phyloP scores from a whole-genome alignment of 495 filamentous ascomycete species.

The Penicillium maclennaniae region DNA sequence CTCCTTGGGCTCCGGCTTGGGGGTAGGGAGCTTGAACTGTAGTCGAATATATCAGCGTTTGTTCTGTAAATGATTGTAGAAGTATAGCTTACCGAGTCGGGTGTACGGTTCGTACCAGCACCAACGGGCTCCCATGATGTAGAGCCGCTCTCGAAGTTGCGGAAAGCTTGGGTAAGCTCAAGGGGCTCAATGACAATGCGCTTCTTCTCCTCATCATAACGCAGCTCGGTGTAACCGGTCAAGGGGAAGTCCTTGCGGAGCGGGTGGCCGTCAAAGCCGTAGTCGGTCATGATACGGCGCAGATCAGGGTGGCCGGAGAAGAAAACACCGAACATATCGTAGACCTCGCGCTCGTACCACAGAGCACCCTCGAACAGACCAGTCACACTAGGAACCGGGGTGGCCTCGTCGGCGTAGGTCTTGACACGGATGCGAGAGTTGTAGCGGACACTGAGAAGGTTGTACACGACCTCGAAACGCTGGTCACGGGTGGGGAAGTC shows the following conservation, averaged over 20 bases:
- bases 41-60: conserved; percentile 9
- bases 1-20: conserved; percentile 87
- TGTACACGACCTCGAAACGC: conserved; percentile 98
- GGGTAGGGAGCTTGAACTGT: conserved; percentile 86
- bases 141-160: conserved; percentile 91
- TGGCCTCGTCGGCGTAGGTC: conserved; percentile 96
- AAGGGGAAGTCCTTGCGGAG: conserved; percentile 97
- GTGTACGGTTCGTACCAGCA: conserved; percentile 70
- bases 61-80: neutral
- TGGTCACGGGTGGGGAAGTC: conserved; percentile 93
- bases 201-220: conserved; percentile 99
- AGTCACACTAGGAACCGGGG: conserved; percentile 87
- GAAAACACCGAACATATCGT: conserved; percentile 97
- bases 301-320: conserved; percentile 94
- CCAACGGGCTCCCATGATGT: conserved; percentile 83
- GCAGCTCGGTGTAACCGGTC: conserved; percentile 97
- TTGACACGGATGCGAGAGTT: conserved; percentile 97
- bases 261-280: conserved; percentile 98
- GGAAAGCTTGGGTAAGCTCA: conserved; percentile 97
- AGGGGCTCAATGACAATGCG: conserved; percentile 95
- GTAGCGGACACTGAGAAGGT: conserved; percentile 89
- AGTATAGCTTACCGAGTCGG: conserved; percentile 57
- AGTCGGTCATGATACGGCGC: conserved; percentile 98
- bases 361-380: conserved; percentile 89
- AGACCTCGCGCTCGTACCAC: conserved; percentile 98